Evolutionary conservation across 2,329 filamentous ascomycete species (phyloP), one percentile per base, ranked within the genome.

Genomic region (Colletotrichum shisoi): DNA sequence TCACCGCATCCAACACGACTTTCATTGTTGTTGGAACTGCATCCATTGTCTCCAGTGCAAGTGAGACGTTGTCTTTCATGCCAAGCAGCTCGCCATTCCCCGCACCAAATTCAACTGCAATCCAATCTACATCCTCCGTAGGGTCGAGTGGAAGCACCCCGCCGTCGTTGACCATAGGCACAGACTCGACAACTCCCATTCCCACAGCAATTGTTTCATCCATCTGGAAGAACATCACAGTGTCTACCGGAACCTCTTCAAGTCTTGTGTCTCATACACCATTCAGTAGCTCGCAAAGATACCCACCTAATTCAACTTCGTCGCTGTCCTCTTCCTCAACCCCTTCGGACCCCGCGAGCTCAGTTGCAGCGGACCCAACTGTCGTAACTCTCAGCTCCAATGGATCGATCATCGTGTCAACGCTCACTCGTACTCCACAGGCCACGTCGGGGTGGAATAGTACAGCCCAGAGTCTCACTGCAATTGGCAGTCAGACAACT

Each of bases 361-460:
- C 54, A n/a, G 9, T 31, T n/a, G 51, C 13, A 3, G 24, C 27
- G 7, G n/a, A 39, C 0, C 54, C 61, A 27, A 44, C 48, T 2
- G 21, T 42, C 24, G 15, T 61, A 11, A 44, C 37, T 39, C 37
- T 52, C 57, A 61, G 57, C 39, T 19, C 37, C 6, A 45, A 44
- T 24, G 39, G 17, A 24, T 34, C 48, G 9, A 17, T 45, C 11
- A 8, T 24, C 8, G 7, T 61, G 11, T 52, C 48, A 6, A 61
- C 48, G 8, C 34, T 52, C 12, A 44, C 37, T 4, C 37, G 31
- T 24, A 61, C 48, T 4, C 12, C 34, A 3, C 39, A 42, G 1
- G 24, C 40, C 4, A 12, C 59, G 12, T 31, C 34, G 6, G 42
- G 34, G 15, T 56, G 60, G 60, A 62, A 62, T 12, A 57, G 42